These are phyloP conservation scores for Kewa caespitosa DNA, from an alignment of 179 eudicot genomes.

Conservation along the genomic window DNA sequence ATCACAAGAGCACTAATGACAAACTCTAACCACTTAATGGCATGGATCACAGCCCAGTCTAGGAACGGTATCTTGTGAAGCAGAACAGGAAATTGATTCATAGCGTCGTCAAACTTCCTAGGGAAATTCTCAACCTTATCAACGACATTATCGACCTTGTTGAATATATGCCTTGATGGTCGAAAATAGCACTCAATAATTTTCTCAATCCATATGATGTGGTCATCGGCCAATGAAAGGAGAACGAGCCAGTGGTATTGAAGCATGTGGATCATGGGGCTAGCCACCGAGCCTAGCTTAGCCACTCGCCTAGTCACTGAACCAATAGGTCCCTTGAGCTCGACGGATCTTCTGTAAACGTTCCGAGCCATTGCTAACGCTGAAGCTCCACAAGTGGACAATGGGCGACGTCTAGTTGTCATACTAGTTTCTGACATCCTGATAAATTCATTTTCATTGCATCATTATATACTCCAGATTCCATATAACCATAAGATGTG, in stretches of 20 bases:
- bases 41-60: conserved; percentile 24
- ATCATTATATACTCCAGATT: not conserved
- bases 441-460: not conserved
- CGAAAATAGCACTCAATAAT: conserved; percentile 38
- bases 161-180: conserved; percentile 35
- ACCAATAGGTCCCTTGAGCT: conserved; percentile 40
- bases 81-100: conserved; percentile 22
- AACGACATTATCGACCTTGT: conserved; percentile 42
- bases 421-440: conserved; percentile 13
- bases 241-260: conserved; percentile 41
- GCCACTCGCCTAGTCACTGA: conserved; percentile 25
- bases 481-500: too few relatives aligned
- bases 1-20: conserved; percentile 24
- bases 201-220: conserved; percentile 31
- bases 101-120: conserved; percentile 30
- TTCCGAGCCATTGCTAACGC: conserved; percentile 30
- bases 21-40: conserved; percentile 36
- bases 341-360: conserved; percentile 29
- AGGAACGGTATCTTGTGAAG: conserved; percentile 38
- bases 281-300: conserved; percentile 12
- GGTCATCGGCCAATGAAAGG: conserved; percentile 47
- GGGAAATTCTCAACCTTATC: conserved; percentile 43
- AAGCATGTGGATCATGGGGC: conserved; percentile 32
- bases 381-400: conserved; percentile 47
- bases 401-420: conserved; percentile 34